A percentile compares a stretch with the other conserved stretches of the same genome.
phyloP scores from a whole-genome alignment of 257 asterid species.

The Penstemon eatonii region DNA sequence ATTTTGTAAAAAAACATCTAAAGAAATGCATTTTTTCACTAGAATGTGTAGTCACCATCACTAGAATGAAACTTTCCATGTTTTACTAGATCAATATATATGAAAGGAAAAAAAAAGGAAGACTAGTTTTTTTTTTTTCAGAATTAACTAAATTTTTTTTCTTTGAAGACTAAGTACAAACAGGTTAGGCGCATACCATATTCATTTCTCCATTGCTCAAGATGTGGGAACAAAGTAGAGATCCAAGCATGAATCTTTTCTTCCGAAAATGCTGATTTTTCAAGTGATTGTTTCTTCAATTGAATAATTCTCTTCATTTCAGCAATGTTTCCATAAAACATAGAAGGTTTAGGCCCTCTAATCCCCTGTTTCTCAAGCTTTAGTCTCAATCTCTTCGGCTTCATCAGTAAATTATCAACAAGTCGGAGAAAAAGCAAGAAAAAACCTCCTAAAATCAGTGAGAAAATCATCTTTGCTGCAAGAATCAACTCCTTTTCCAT shows the following conservation, averaged over 20 bases:
- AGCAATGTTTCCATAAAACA: conserved; percentile 58
- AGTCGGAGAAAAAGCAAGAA: conserved; percentile 27
- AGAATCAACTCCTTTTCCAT: conserved; percentile 28
- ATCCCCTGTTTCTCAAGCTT: conserved; percentile 62
- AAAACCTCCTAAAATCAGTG: conserved; percentile 35
- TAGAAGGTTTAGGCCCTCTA: conserved; percentile 55
- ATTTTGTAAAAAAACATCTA: no score
- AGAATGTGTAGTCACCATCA: no score
- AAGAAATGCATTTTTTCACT: no score
- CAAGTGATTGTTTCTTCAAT: conserved; percentile 21
- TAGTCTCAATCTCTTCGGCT: conserved; percentile 46
- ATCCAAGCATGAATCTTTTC: conserved; percentile 50
- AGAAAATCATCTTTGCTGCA: conserved; percentile 29
- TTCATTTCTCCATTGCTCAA: conserved; percentile 56
- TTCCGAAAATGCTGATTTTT: conserved; percentile 7
- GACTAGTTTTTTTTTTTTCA: no score
- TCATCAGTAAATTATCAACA: conserved; percentile 28
- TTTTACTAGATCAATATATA: no score
- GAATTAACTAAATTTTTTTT: not conserved
- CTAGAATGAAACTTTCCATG: no score
- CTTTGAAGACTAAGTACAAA: not conserved
- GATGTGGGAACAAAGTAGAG: conserved; percentile 51
- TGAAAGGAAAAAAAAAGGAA: not conserved
- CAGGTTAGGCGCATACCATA: conserved; percentile 38
- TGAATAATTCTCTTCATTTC: conserved; percentile 46